These are phyloP conservation scores for Paecilomyces fulvus DNA, from an alignment of 2,329 filamentous ascomycete species.

Conservation along the genomic window DNA sequence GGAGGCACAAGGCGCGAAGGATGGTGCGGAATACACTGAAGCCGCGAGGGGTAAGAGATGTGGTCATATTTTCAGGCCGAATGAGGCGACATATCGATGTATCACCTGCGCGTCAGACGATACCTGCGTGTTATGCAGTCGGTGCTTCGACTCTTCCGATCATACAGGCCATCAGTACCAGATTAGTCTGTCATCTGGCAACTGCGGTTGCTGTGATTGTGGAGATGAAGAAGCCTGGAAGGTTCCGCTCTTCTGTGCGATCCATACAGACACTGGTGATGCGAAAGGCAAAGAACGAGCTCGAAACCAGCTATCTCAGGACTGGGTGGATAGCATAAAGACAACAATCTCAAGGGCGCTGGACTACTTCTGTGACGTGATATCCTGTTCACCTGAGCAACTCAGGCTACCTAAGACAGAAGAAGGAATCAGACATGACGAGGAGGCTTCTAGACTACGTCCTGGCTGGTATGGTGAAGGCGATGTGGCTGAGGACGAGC, in stretches of 20 bases:
- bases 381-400: constrained; percentile 96
- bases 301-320: constrained; percentile 63
- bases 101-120: constrained; percentile 91
- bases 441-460: constrained; percentile 66
- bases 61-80: constrained; percentile 92
- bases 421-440: constrained; percentile 72
- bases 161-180: constrained; percentile 89
- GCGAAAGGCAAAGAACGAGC: constrained; percentile 43
- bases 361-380: constrained; percentile 95
- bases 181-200: constrained; percentile 78
- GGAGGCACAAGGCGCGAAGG: constrained; percentile 81
- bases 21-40: constrained; percentile 90
- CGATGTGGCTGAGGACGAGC: constrained; percentile 53
- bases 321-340: constrained; percentile 67
- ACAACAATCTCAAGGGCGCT: constrained; percentile 79
- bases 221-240: constrained; percentile 94
- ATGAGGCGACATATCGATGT: constrained; percentile 90
- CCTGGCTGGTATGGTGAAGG: constrained; percentile 63
- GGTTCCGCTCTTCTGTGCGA: constrained; percentile 73
- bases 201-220: constrained; percentile 95
- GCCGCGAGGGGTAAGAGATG: constrained; percentile 87
- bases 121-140: constrained; percentile 87
- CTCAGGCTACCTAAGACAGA: constrained; percentile 76
- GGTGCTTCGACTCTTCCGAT: constrained; percentile 91
- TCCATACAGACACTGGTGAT: constrained; percentile 62